These are phyloP conservation scores for Spergularia azorica DNA, from an alignment of 179 eudicot genomes.

Conservation along the genomic window DNA sequence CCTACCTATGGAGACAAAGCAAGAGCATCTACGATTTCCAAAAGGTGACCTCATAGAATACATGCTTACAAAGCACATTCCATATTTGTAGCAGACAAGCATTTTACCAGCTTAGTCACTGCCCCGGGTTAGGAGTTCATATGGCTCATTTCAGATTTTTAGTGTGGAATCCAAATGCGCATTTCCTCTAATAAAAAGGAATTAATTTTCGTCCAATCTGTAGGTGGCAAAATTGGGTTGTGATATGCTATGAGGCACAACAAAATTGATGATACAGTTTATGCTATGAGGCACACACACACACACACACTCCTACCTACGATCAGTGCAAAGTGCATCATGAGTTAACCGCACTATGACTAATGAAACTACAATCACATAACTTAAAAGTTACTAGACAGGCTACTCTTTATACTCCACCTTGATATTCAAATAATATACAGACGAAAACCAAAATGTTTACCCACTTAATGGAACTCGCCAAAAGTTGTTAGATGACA, in stretches of 20 bases:
- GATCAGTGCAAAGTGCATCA: too few relatives aligned
- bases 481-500: not conserved
- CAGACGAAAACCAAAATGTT: not conserved
- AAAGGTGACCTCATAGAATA: not conserved
- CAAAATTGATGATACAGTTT: too few relatives aligned
- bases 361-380: not conserved
- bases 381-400: not conserved
- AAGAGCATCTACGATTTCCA: not conserved
- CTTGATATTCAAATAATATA: not conserved
- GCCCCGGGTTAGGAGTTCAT: too few relatives aligned
- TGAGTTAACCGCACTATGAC: too few relatives aligned
- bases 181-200: too few relatives aligned
- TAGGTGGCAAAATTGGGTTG: too few relatives aligned
- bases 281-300: too few relatives aligned
- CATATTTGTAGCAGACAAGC: not conserved
- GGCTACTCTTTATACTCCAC: not conserved
- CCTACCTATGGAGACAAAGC: not conserved
- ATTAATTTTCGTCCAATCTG: too few relatives aligned
- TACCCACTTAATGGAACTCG: not conserved
- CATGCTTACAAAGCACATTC: not conserved
- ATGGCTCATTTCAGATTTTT: too few relatives aligned
- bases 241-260: too few relatives aligned
- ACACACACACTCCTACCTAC: too few relatives aligned
- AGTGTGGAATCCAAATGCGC: too few relatives aligned
- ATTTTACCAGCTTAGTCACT: not conserved